A percentile compares a stretch with the other conserved stretches of the same genome.
phyloP scores from a whole-genome alignment of 257 asterid species.

The Solanum megistacrolobum region DNA sequence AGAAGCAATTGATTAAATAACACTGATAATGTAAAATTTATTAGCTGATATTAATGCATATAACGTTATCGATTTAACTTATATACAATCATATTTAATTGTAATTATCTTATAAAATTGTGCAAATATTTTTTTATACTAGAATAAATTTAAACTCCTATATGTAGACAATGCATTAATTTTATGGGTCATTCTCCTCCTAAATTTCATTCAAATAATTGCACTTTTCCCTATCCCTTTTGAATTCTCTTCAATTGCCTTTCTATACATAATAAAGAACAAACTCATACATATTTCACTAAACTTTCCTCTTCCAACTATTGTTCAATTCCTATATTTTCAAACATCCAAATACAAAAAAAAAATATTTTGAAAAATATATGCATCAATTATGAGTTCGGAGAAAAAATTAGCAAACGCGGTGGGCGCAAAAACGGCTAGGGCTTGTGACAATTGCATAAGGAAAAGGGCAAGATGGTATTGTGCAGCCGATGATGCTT shows the following conservation, averaged over 20 bases:
- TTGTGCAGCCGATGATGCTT: constrained; percentile 83
- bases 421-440: constrained; percentile 52
- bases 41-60: not conserved
- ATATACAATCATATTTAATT: too few species aligned
- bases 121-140: not conserved
- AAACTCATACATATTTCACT: not conserved
- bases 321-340: not conserved
- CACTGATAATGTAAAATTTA: too few species aligned
- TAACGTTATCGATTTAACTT: not conserved
- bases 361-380: constrained; percentile 13
- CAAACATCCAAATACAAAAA: not conserved
- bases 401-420: constrained; percentile 36
- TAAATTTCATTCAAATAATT: constrained; percentile 19
- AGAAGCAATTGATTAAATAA: too few species aligned
- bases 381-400: not conserved
- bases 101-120: too few species aligned
- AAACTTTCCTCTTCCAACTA: not conserved
- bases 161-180: constrained; percentile 23
- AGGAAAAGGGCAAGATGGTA: constrained; percentile 67
- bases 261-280: not conserved
- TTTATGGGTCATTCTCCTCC: constrained; percentile 25
- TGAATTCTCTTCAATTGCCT: not conserved
- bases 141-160: too few species aligned
- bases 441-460: constrained; percentile 73
- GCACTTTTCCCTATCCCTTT: constrained; percentile 4